Conservation (phyloP, 169 alveolate genomes). For the Plasmodium yoelii region DNA sequence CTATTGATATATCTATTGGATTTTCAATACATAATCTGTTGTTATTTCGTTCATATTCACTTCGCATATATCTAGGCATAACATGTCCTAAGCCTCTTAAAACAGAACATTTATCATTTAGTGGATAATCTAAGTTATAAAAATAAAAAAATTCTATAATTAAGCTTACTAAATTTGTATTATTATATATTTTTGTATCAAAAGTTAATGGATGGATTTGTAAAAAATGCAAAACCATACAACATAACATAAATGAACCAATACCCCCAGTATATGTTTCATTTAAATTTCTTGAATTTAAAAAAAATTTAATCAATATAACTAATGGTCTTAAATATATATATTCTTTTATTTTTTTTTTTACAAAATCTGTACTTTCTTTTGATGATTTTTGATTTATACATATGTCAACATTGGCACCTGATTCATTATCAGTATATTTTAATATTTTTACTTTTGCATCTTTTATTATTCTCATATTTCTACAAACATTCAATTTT, state of each 20-base stretch:
- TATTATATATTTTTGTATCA: slow-evolving; percentile 55
- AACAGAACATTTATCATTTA: slow-evolving; percentile 75
- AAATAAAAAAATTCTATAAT: slow-evolving; percentile 82
- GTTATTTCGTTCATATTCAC: slow-evolving; percentile 29
- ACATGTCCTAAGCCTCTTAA: slow-evolving; percentile 84
- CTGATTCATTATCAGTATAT: slow-evolving; percentile 57
- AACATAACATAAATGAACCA: slow-evolving; percentile 84
- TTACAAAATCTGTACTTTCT: slow-evolving; percentile 54
- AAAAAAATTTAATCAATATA: slow-evolving; percentile 79
- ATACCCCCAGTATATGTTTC: slow-evolving; percentile 86
- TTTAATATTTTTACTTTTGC: slow-evolving; percentile 62
- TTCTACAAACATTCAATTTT: slow-evolving; percentile 24
- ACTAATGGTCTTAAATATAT: slow-evolving; percentile 84
- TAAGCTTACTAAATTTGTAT: slow-evolving; percentile 71
- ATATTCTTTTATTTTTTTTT: slow-evolving; percentile 77
- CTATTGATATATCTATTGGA: slow-evolving; percentile 74
- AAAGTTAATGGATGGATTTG: slow-evolving; percentile 82
- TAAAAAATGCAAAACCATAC: slow-evolving; percentile 85
- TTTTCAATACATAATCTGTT: slow-evolving; percentile 78
- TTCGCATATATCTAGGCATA: slow-evolving; percentile 78
- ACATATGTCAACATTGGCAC: slow-evolving; percentile 61
- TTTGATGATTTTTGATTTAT: slow-evolving; percentile 61
- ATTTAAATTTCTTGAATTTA: slow-evolving; percentile 82
- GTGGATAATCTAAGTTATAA: slow-evolving; percentile 81
- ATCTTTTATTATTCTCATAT: slow-evolving; percentile 33